phyloP scores from a whole-genome alignment of 768 basidiomycete species.

The Leccinum rimulosum region DNA sequence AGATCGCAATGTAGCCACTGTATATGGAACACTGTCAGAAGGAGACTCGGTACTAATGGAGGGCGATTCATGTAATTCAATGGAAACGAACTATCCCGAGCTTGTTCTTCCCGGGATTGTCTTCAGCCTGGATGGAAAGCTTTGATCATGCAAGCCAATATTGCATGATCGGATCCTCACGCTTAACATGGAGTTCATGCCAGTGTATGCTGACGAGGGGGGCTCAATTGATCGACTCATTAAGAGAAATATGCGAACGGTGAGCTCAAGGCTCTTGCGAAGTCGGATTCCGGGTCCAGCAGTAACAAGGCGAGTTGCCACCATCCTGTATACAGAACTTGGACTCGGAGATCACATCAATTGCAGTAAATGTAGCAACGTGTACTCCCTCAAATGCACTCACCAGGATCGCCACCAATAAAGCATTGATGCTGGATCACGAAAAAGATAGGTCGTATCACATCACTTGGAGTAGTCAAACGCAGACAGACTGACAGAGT shows the following conservation, averaged over 20 bases:
- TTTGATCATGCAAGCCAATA: not conserved
- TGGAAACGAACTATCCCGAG: not conserved
- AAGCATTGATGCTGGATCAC: conserved; percentile 8
- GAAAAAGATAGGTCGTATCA: too few relatives aligned
- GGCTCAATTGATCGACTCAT: not conserved
- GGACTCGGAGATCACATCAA: not conserved
- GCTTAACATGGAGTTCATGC: conserved; percentile 21
- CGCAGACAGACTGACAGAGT: conserved; percentile 7
- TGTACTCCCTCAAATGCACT: not conserved
- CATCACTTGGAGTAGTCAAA: too few relatives aligned
- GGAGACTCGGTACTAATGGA: too few relatives aligned
- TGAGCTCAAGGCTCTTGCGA: conserved; percentile 16
- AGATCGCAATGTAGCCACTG: not conserved
- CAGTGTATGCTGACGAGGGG: too few relatives aligned
- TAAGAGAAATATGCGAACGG: not conserved
- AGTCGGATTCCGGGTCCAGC: conserved; percentile 1
- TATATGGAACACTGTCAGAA: too few relatives aligned
- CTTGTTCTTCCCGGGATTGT: conserved; percentile 20
- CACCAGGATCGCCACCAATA: conserved; percentile 12
- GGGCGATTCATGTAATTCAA: too few relatives aligned
- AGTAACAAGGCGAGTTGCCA: too few relatives aligned
- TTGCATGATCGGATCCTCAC: conserved; percentile 11
- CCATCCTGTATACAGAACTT: conserved; percentile 18
- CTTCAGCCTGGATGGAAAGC: conserved; percentile 4
- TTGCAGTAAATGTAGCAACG: too few relatives aligned